Evolutionary conservation across 371 early-diverging fungal genomes (phyloP).

Genomic region (Coemansia sp.): DNA sequence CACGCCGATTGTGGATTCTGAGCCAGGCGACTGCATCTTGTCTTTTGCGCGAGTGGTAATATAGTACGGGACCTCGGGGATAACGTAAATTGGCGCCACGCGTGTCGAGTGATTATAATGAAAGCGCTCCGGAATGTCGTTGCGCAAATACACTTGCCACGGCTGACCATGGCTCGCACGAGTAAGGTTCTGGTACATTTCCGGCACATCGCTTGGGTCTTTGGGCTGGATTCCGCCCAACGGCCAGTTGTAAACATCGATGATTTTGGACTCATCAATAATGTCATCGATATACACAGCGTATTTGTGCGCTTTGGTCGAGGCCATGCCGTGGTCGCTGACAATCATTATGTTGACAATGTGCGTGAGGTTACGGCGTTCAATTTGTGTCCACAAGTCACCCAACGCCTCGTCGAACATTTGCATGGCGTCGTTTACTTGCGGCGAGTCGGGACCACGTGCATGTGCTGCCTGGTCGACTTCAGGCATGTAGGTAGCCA

Average conservation of each 20-base stretch:
- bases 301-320: conserved; percentile 52
- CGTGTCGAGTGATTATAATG: conserved; percentile 63
- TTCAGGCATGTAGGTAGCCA: conserved; percentile 78
- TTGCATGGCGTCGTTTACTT: conserved; percentile 63
- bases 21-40: conserved; percentile 33
- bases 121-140: conserved; percentile 66
- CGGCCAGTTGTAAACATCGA: conserved; percentile 55
- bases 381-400: conserved; percentile 60
- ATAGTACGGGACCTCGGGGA: conserved; percentile 64
- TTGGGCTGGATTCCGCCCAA: conserved; percentile 57
- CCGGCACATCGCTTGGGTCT: conserved; percentile 46
- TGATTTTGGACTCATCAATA: conserved; percentile 55
- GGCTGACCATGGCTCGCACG: conserved; percentile 54
- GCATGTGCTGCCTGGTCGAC: conserved; percentile 83
- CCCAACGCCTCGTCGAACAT: conserved; percentile 70
- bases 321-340: conserved; percentile 93
- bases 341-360: conserved; percentile 82
- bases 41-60: conserved; percentile 53
- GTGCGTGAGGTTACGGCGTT: conserved; percentile 59
- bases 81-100: conserved; percentile 72
- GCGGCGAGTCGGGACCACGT: conserved; percentile 69
- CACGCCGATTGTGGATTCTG: conserved; percentile 58
- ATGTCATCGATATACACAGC: conserved; percentile 79
- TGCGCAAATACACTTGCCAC: conserved; percentile 63
- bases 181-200: conserved; percentile 53